Percentiles rank a stretch among this genome's conserved stretches.
phyloP scores from a whole-genome alignment of 2,329 filamentous ascomycete species.

The Acephala macrosclerotiorum region DNA sequence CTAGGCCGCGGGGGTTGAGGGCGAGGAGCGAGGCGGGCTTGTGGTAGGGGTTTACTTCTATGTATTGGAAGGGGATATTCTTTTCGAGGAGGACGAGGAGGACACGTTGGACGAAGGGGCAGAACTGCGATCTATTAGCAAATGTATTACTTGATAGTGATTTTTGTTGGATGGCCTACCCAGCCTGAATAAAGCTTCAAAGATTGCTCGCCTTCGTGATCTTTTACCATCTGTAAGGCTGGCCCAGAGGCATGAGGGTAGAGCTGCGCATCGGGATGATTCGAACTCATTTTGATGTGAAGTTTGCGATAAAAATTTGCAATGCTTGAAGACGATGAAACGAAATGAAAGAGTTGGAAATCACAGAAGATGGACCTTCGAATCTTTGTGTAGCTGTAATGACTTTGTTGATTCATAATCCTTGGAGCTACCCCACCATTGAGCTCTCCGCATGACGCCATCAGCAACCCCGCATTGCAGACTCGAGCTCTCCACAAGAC shows the following conservation, averaged over 20 bases:
- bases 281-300: slow-evolving; percentile 25
- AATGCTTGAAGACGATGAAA: not conserved
- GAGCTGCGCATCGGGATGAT: slow-evolving; percentile 42
- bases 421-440: slow-evolving; percentile 3
- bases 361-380: not conserved
- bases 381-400: not conserved
- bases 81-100: slow-evolving; percentile 81
- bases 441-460: slow-evolving; percentile 1
- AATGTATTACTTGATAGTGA: not conserved
- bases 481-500: too few relatives aligned
- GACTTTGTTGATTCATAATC: not conserved
- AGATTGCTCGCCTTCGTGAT: slow-evolving; percentile 55
- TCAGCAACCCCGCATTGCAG: not conserved
- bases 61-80: slow-evolving; percentile 74
- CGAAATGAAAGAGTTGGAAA: not conserved
- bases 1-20: slow-evolving; percentile 77
- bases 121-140: slow-evolving; percentile 46
- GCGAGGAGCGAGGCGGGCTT: slow-evolving; percentile 72
- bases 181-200: slow-evolving; percentile 76
- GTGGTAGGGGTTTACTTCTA: slow-evolving; percentile 81
- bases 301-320: not conserved
- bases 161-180: slow-evolving; percentile 54
- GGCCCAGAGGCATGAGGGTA: slow-evolving; percentile 56
- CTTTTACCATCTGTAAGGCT: slow-evolving; percentile 55
- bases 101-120: slow-evolving; percentile 71